Evolutionary conservation across 352 stramenopile species (phyloP).

Genomic region (Pythium folliculosum): DNA sequence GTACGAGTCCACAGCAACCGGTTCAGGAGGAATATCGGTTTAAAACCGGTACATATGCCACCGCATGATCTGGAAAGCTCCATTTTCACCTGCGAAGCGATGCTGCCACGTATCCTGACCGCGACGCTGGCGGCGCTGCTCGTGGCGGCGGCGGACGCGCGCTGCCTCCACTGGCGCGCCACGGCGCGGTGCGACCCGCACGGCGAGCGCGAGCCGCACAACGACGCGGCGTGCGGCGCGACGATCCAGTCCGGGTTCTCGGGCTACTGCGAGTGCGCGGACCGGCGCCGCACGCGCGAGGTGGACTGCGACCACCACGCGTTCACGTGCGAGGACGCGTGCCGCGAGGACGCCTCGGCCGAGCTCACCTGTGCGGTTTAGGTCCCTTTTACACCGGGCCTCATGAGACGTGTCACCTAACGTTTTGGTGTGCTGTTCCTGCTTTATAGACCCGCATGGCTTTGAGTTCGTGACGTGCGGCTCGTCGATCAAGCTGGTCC

Average conservation of each 20-base stretch:
- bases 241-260: conserved; percentile 52
- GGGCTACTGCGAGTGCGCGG: conserved; percentile 82
- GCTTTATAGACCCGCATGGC: conserved; percentile 51
- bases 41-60: background rate
- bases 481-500: conserved; percentile 83
- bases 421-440: background rate
- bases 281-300: conserved; percentile 74
- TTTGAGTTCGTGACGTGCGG: conserved; percentile 85
- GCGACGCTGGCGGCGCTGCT: conserved; percentile 14
- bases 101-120: conserved; percentile 29
- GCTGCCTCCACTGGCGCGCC: conserved; percentile 75
- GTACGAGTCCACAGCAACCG: no score
- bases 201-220: conserved; percentile 59
- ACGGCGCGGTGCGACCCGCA: conserved; percentile 72
- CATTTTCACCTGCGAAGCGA: background rate
- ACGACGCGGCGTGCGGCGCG: conserved; percentile 57
- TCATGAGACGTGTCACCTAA: no score
- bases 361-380: conserved; percentile 62
- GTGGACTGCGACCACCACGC: conserved; percentile 76
- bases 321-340: conserved; percentile 77
- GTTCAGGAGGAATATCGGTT: conserved; percentile 10
- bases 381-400: background rate
- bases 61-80: conserved; percentile 21
- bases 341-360: conserved; percentile 62
- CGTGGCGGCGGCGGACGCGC: conserved; percentile 4